phyloP scores from a whole-genome alignment of 768 basidiomycete genomes.

The Tremella mesenterica region DNA sequence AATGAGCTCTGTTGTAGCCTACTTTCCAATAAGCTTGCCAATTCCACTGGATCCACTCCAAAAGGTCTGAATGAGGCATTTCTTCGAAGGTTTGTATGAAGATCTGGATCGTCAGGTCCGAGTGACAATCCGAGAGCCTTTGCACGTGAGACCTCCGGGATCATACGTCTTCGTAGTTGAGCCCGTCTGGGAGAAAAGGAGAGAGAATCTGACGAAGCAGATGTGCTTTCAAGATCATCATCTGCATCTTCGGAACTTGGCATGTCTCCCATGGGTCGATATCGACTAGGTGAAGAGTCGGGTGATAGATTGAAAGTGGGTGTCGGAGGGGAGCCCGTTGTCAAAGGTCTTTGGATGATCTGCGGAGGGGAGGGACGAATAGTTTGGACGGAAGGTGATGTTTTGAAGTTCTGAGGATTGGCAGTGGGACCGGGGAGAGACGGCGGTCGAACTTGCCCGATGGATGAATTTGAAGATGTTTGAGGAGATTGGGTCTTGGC shows the following conservation, averaged over 20 bases:
- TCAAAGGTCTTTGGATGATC: conserved; percentile 1
- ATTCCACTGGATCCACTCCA: neutral
- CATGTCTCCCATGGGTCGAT: conserved; percentile 1
- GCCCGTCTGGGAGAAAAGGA: conserved; percentile 16
- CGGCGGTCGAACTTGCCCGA: neutral
- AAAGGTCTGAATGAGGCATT: neutral
- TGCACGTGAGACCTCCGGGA: neutral
- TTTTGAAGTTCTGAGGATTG: neutral
- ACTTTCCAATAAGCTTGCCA: conserved; percentile 11
- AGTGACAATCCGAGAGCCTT: neutral
- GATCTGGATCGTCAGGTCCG: neutral
- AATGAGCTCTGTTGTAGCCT: conserved; percentile 19
- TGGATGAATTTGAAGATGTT: neutral
- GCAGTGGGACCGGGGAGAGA: neutral
- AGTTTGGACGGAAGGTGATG: conserved; percentile 9
- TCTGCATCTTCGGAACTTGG: conserved; percentile 34
- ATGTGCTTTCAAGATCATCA: conserved; percentile 18
- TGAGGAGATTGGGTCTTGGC: neutral
- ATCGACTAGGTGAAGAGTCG: neutral
- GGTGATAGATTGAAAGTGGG: neutral
- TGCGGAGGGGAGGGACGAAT: conserved; percentile 6
- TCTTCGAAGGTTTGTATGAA: neutral
- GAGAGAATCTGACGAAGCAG: conserved; percentile 26
- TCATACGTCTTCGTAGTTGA: conserved; percentile 7
- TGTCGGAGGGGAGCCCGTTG: conserved; percentile 2